Evolutionary conservation across 345 rosid species (phyloP).

Genomic region (Melaleuca alternifolia): DNA sequence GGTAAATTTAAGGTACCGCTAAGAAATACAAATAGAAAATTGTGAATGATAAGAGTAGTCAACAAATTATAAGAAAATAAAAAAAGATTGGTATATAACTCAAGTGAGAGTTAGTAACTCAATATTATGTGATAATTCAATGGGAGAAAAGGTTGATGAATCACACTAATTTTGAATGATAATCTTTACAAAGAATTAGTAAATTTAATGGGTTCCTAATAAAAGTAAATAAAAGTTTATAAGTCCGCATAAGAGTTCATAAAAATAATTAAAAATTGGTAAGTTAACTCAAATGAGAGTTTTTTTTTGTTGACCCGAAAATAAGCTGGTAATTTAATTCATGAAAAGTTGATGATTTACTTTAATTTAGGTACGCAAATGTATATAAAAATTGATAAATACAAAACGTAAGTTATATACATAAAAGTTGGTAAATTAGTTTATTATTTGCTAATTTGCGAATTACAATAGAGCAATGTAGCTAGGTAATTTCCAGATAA

Average conservation of each 20-base stretch:
- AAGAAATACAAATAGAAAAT: background rate
- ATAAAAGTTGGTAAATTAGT: background rate
- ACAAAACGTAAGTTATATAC: background rate
- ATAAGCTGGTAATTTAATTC: background rate
- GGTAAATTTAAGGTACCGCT: background rate
- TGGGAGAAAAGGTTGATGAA: background rate
- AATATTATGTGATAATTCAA: rapidly evolving
- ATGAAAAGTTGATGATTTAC: background rate
- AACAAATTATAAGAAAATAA: background rate
- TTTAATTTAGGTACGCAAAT: background rate
- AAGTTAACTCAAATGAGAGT: background rate
- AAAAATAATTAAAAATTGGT: background rate
- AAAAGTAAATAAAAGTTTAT: background rate
- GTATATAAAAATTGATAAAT: too few relatives aligned
- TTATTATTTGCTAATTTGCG: background rate
- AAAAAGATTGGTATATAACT: background rate
- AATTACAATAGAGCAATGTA: background rate
- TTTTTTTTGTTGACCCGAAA: background rate
- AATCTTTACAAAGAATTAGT: background rate
- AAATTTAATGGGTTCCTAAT: background rate
- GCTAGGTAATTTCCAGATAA: background rate
- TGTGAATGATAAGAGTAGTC: background rate
- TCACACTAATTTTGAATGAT: background rate
- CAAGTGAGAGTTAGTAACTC: background rate
- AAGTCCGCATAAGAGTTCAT: background rate